A percentile compares a stretch with the other conserved stretches of the same genome.
Evolutionary conservation across 2,329 filamentous ascomycete genomes (phyloP).

Genomic region (Cladosporium oxysporum): DNA sequence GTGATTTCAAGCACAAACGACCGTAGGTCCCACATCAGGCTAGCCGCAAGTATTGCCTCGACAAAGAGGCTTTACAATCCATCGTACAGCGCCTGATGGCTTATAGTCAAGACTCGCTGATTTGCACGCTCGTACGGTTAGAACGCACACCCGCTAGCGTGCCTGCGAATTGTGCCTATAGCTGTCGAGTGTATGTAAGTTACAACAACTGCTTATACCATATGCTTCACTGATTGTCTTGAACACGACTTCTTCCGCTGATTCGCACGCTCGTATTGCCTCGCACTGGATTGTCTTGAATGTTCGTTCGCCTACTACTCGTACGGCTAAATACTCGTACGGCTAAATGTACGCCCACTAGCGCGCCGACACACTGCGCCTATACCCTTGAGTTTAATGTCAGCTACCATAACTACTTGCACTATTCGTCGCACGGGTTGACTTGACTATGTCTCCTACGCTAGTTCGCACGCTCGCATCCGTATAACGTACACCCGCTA

Average conservation of each 20-base stretch:
- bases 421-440: background rate
- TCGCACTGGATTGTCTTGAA: too few relatives aligned
- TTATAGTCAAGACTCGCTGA: background rate
- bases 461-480: background rate
- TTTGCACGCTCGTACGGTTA: background rate
- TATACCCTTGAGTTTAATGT: background rate
- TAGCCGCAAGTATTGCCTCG: background rate
- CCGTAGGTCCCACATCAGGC: too few relatives aligned
- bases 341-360: background rate
- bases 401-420: background rate
- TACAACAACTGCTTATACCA: too few relatives aligned
- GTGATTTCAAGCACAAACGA: too few relatives aligned
- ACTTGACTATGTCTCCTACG: background rate
- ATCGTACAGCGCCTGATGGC: background rate
- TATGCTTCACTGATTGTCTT: background rate
- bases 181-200: too few relatives aligned
- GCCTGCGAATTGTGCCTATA: background rate
- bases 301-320: too few relatives aligned
- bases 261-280: too few relatives aligned
- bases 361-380: too few relatives aligned
- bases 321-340: background rate
- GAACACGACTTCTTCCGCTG: background rate
- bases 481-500: background rate
- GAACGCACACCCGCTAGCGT: background rate
- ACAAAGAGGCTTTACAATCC: background rate